These are phyloP conservation scores for Cladosporium colombiae DNA, from an alignment of 2,329 filamentous ascomycete genomes.

Conservation along the genomic window DNA sequence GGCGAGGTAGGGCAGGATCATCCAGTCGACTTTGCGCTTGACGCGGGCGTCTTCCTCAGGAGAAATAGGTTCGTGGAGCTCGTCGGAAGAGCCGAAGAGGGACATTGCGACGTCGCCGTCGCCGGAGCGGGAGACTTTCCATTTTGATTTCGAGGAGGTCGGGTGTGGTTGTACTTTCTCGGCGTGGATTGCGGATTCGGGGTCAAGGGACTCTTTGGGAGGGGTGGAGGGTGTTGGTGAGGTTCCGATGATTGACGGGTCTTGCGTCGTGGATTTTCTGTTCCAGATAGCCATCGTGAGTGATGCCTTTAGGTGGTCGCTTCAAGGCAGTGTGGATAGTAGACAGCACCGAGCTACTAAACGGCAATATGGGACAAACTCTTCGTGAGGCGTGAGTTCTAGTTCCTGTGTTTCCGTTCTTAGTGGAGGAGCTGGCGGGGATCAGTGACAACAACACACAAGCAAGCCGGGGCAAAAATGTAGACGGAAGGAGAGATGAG, in stretches of 20 bases:
- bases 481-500: neutral
- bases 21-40: slow-evolving; percentile 59
- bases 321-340: neutral
- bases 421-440: neutral
- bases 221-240: slow-evolving; percentile 21
- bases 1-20: slow-evolving; percentile 55
- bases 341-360: neutral
- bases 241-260: slow-evolving; percentile 21
- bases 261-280: neutral
- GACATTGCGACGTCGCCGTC: slow-evolving; percentile 52
- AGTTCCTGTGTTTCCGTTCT: neutral
- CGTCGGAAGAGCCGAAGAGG: slow-evolving; percentile 48
- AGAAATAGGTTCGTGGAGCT: slow-evolving; percentile 49
- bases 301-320: neutral
- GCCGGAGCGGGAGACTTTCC: slow-evolving; percentile 32
- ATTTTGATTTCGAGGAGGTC: slow-evolving; percentile 23
- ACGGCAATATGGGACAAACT: neutral
- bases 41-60: slow-evolving; percentile 50
- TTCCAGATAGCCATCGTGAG: slow-evolving; percentile 13
- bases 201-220: slow-evolving; percentile 14
- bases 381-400: neutral
- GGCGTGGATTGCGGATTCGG: slow-evolving; percentile 20
- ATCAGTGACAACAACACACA: neutral
- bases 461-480: neutral
- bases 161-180: slow-evolving; percentile 20